phyloP scores from a whole-genome alignment of 495 filamentous ascomycete genomes.

The Aspergillus carlsbadensis region DNA sequence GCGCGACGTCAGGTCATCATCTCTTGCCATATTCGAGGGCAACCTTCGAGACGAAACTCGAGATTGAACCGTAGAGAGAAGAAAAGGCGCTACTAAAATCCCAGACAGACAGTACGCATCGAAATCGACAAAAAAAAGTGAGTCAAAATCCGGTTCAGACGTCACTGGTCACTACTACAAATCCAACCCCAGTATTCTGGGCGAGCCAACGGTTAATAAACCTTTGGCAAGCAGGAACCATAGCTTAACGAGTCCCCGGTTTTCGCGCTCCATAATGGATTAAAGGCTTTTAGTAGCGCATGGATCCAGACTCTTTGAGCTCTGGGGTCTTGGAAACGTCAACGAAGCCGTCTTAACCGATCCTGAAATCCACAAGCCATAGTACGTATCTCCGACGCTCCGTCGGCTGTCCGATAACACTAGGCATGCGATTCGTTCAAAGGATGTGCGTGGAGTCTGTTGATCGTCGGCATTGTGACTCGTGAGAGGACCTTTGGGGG shows the following conservation, averaged over 20 bases:
- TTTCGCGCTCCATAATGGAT: background rate
- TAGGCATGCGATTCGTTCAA: conserved; percentile 1
- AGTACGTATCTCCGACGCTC: too few species aligned
- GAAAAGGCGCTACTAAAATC: too few species aligned
- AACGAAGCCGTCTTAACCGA: conserved; percentile 20
- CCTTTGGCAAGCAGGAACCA: conserved; percentile 11
- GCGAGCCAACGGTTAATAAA: conserved; percentile 3
- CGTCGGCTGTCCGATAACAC: conserved; percentile 15
- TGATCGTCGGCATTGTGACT: background rate
- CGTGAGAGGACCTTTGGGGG: too few species aligned
- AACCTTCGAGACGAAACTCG: background rate
- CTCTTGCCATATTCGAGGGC: conserved; percentile 19
- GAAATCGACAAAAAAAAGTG: background rate
- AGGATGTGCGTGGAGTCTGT: background rate
- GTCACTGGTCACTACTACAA: conserved; percentile 3
- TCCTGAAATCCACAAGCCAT: background rate
- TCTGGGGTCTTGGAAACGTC: background rate
- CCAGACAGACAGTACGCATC: too few species aligned
- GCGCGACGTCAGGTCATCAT: conserved; percentile 24
- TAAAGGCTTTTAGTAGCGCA: too few species aligned
- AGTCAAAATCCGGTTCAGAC: background rate
- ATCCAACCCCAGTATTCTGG: background rate
- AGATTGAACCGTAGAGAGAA: background rate
- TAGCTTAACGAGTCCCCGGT: background rate
- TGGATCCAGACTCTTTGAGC: background rate